phyloP scores from a whole-genome alignment of 225 moss, liverwort and hornwort genomes.

The Marchantia polymorpha region DNA sequence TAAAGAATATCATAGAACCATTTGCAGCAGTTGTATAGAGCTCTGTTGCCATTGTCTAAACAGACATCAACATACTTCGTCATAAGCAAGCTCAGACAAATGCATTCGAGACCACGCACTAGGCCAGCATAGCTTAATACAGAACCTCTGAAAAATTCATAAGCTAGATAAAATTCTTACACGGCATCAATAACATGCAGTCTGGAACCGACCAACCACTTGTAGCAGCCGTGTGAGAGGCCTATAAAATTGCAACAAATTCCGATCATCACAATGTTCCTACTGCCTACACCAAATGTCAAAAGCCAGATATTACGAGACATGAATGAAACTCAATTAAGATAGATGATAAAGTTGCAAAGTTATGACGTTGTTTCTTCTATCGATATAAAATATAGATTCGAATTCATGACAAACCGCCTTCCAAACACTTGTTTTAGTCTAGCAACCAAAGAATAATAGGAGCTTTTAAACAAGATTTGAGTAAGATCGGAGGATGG shows the following conservation, averaged over 20 bases:
- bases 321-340: too few relatives aligned
- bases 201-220: slow-evolving; percentile 59
- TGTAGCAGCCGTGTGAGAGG: slow-evolving; percentile 65
- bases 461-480: not conserved
- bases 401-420: too few relatives aligned
- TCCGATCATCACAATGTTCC: not conserved
- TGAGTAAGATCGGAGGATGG: not conserved
- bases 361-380: too few relatives aligned
- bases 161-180: slow-evolving; percentile 38
- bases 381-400: too few relatives aligned
- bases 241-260: slow-evolving; percentile 38
- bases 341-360: too few relatives aligned
- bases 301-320: not conserved
- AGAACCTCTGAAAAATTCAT: slow-evolving; percentile 4
- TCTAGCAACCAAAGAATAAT: not conserved
- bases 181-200: slow-evolving; percentile 67
- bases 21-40: not conserved
- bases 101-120: too few relatives aligned
- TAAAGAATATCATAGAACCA: not conserved
- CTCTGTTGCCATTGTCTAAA: not conserved
- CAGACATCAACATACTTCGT: not conserved
- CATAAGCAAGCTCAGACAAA: not conserved
- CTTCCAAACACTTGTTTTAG: not conserved
- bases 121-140: not conserved
- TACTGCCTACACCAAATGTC: not conserved